Evolutionary conservation across 1,139 yeast genomes (phyloP), one percentile per base, ranked within the genome.

Genomic region (Lodderomyces jiufengensis): DNA sequence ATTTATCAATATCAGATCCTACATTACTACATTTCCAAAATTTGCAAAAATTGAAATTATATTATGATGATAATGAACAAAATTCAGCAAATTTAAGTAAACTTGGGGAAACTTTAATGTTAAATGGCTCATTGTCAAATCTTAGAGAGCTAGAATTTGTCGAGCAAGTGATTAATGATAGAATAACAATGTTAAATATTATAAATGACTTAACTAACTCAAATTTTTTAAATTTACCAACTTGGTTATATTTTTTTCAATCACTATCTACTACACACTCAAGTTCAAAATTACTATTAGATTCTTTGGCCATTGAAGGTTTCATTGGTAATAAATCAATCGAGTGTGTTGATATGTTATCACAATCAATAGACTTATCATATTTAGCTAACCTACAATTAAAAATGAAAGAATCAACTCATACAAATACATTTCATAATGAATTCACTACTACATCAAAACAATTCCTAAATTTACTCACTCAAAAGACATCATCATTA

Each of bases 261-360:
- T 5, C 25, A 7, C 11, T 24, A 13, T 5, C 20, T 7, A 14
- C 18, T 4, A 20, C 27, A 12, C 14, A 7, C 4, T 8, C 16
- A 20, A 20, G 11, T 29, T 3, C 4, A 22, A 16, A 12, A 26
- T 15, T 18, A 12, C 28, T 37, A 14, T 28, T 37, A 25, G 36
- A 33, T 22, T 33, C 40, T 7, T 33, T 37, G 28, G 37, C 40
- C 9, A 37, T 37, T 12, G 40, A 37, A 31, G 40, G 40, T 2
- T 27, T 5, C 6, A 22, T 37, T 20, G 40, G 40, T 4, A 24
- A 31, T 14, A 15, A 21, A 8, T 28, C 32, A 3, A 9, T 12
- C 4, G 24, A 30, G 21, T 31, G 40, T 28, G 18, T 33, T 24
- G 33, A 24, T 7, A 24, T 27, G 5, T 28, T 33, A 21, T 24